Evolutionary conservation across 2,329 filamentous ascomycete species (phyloP), one percentile per base, ranked within the genome.

Genomic region (Alternaria sp.): DNA sequence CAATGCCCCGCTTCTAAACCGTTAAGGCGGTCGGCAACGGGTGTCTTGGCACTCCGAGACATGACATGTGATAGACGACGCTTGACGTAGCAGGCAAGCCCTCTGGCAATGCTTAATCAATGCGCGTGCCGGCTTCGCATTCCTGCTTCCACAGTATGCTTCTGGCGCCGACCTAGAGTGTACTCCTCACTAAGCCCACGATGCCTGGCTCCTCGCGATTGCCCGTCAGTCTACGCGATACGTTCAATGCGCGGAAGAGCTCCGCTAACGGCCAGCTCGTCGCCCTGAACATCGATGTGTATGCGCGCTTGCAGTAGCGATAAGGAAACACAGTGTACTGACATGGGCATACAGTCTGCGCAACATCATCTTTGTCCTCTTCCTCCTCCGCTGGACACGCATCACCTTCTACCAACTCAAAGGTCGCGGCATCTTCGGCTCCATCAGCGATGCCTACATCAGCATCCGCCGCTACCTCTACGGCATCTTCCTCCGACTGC

Each of bases 341-440:
- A 51, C 55, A 46, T 41, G 39, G 36, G 43, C 47, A 51, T 44
- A 32, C 7, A 51, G 92, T 61, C 75, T 97, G 63, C 91, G 92
- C 55, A 96, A 97, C 77, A 83, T 97, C 61, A 83, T 98, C 71
- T 96, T 98, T 79, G 85, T 94, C 75, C 86, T 96, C 70, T 97
- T 98, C 81, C 78, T 97, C 61, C 83, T 96, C 48, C 90, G 94
- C 75, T 91, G 93, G 84, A 87, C 90, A 32, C 91, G 93, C 67
- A 91, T 91, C 73, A 86, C 87, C 28, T 90, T 92, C 77, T 91
- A 93, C 82, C 92, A 95, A 75, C 85, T 98, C 68, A 92, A 91
- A 74, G 95, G 95, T 68, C 93, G 95, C 76, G 95, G 95, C 67
- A 79, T 95, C 71, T 81, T 96, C 75, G 94, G 94, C 65, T 91